Evolutionary conservation across 768 basidiomycete species (phyloP), one percentile per base, ranked within the genome.

Genomic region (Boletus tomentosulus): DNA sequence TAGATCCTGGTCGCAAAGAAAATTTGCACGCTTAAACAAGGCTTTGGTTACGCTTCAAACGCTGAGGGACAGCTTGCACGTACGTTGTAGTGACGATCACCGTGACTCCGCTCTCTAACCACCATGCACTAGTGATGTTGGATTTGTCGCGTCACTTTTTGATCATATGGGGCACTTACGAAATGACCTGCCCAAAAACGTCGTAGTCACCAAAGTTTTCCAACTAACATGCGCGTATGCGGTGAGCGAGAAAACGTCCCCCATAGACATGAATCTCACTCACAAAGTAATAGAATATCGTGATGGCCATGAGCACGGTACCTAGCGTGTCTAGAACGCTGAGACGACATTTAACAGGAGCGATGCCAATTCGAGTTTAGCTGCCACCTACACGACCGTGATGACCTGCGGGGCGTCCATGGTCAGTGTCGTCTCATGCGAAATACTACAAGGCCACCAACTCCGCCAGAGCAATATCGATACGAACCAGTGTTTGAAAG

Each of bases 1-100:
- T 53, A 48, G 34, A 58, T 50, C 15, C 56, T 54, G 3, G 50
- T 28, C 10, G 28, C 47, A 22, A 62, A 53, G 45, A 48, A 51
- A n/a, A 41, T 19, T 16, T 57, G 56, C 19, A 54, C 37, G 27
- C 56, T 55, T 42, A 30, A 48, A 45, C 47, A 22, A 15, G 10
- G 28, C 16, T 37, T 2, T 24, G 24, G 24, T 34, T 22, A 16
- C 7, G 16, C 13, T 31, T 22, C 28, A 9, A 19, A 51, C 7
- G 16, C 10, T 25, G 31, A 35, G 10, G 19, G 9, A 12, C 24
- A 11, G 13, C 11, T 33, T 28, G 2, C 15, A 33, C 49, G 24
- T 48, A 61, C 48, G 8, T 48, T 27, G 48, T 30, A 43, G 51
- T 48, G 34, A 51, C 15, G 16, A 51, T 13, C 2, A 3, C 38